Evolutionary conservation across 2,329 filamentous ascomycete species (phyloP), one percentile per base, ranked within the genome.

Genomic region (Botryotinia globosa): DNA sequence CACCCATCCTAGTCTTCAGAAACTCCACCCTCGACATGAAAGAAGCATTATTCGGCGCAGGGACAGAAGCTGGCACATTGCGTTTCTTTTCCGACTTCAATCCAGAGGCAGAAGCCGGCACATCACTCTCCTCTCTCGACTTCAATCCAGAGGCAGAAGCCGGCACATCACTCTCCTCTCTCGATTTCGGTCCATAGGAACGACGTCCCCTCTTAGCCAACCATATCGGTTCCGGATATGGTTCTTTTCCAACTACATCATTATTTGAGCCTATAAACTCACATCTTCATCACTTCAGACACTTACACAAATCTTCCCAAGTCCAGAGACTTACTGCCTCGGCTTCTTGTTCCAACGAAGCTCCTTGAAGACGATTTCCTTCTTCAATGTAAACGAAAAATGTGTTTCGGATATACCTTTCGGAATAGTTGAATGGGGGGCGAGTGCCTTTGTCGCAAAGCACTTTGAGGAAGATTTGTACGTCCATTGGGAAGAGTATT

Each of bases 91-190:
- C 22, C 9, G 9, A 1, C 22, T 6, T n/a, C 22, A 4, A 12
- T n/a, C 1, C 48, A 25, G 22, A 5, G 10, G 1, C 12, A 12
- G 4, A 14, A 51, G 48, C 4, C n/a, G 22, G 22, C 10, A 5
- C 3, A 14, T 12, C 18, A 3, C 0, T 2, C 1, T 14, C 6
- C 48, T 51, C 14, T 51, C 12, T 10, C 10, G 10, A 0, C 22
- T 12, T n/a, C 22, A 10, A 4, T 51, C 1, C 48, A 4, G 48
- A 12, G 4, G 10, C 22, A 12, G 4, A 14, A 51, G 48, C 4
- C 12, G 22, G 22, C 10, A 5, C 4, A 14, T 12, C 18, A 1
- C 10, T n/a, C 10, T 14, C 12, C 48, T 51, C 25, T 51, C 3
- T 25, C 10, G 10, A 0, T 25, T 14, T n/a, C 25, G 22, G 1